Evolutionary conservation across 148 eudicot genomes (phyloP).

Genomic region (Fallopia convolvulus): DNA sequence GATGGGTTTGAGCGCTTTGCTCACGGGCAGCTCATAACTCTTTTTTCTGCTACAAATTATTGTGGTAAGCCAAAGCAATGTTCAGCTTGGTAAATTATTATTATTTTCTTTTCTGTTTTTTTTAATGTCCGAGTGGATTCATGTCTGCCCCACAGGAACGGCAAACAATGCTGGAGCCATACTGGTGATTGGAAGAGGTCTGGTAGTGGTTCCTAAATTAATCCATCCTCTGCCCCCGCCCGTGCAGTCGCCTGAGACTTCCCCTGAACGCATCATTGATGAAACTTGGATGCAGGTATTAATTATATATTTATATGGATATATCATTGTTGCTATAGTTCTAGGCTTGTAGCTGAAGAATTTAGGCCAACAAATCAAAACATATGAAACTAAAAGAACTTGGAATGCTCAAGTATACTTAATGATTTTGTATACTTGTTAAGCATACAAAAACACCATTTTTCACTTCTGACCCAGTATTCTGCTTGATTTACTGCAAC

Average conservation of each 20-base stretch:
- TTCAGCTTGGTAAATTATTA: background rate
- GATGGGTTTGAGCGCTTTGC: slow-evolving; percentile 98
- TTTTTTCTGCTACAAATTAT: slow-evolving; percentile 95
- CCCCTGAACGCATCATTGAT: slow-evolving; percentile 67
- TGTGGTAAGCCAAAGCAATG: slow-evolving; percentile 51
- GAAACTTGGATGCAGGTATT: slow-evolving; percentile 92
- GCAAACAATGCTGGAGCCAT: slow-evolving; percentile 99
- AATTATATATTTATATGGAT: background rate
- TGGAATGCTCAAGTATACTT: background rate
- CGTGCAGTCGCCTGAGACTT: slow-evolving; percentile 78
- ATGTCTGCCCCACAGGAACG: slow-evolving; percentile 43
- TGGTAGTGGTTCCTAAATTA: slow-evolving; percentile 88
- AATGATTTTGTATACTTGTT: background rate
- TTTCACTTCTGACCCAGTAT: background rate
- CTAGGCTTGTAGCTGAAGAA: background rate
- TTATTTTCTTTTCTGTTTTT: background rate
- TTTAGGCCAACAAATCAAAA: background rate
- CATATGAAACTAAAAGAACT: background rate
- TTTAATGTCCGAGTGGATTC: background rate
- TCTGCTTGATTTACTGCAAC: too few species aligned
- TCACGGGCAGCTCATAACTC: slow-evolving; percentile 94
- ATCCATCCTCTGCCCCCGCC: slow-evolving; percentile 97
- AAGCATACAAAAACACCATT: background rate
- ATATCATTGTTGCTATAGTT: background rate
- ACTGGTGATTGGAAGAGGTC: slow-evolving; percentile 87